These are phyloP conservation scores for Atkinsonella hypoxylon DNA, from an alignment of 2,329 filamentous ascomycete species.

Conservation along the genomic window DNA sequence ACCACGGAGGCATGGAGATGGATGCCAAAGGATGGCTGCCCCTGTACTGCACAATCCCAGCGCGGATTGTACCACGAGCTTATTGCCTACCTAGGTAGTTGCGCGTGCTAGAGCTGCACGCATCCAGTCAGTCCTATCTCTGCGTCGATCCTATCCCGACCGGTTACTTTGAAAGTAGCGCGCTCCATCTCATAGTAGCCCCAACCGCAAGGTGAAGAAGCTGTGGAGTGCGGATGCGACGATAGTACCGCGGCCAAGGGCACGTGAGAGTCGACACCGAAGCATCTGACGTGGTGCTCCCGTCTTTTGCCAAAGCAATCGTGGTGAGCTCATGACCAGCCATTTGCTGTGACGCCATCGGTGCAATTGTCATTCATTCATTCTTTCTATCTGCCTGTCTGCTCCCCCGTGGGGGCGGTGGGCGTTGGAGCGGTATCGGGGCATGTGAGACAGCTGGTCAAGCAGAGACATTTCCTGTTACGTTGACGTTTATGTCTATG, in stretches of 20 bases:
- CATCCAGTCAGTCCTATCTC: neutral
- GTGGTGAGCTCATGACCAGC: neutral
- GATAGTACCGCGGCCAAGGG: neutral
- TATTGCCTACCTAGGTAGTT: neutral
- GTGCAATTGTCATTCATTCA: neutral
- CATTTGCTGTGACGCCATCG: neutral
- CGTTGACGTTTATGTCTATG: no score
- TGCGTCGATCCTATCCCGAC: neutral
- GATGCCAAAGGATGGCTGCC: neutral
- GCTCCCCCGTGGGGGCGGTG: neutral
- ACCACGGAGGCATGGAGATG: neutral
- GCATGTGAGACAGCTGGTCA: neutral
- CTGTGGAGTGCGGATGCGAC: conserved; percentile 1
- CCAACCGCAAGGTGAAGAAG: neutral
- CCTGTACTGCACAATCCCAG: neutral
- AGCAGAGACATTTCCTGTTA: no score
- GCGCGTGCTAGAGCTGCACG: neutral
- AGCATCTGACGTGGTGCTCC: conserved; percentile 1
- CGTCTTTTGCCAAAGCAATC: neutral
- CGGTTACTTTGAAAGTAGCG: neutral
- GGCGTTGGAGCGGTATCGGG: neutral
- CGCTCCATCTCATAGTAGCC: neutral
- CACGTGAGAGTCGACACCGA: conserved; percentile 7
- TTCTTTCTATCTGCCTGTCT: no score
- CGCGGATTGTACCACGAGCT: neutral